Evolutionary conservation across 805 yeast genomes (phyloP), one percentile per base, ranked within the genome.

Genomic region (Metschnikowia rubicola): DNA sequence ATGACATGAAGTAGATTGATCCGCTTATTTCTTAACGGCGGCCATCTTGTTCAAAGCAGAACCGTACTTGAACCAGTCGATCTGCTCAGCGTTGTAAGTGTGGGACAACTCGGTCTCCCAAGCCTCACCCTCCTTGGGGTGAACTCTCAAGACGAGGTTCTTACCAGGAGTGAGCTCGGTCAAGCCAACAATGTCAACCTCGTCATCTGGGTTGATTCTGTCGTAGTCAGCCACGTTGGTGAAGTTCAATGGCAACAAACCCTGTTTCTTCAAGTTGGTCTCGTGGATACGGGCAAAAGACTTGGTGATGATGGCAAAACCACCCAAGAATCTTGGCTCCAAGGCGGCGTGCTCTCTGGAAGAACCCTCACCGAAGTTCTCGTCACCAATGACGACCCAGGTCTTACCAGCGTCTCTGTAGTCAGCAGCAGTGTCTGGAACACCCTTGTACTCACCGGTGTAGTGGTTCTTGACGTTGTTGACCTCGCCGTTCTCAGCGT

Each of bases 301-400:
- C 77, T 89, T 92, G 72, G 97, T 89, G 67, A 92, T 88, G 75
- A 92, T 92, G 62, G 97, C 97, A 68, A 88, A 89, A 65, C 95
- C 98, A 81, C 97, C 97, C 69, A 92, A 81, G 91, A 76, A 94
- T 80, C 99, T 88, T 79, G 99, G 99, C 82, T 91, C 97, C 71
- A 92, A 83, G 62, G 99, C 99, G 68, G 98, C 99, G 73, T 92
- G 99, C 79, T 92, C 99, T 82, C 99, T 89, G 63, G 98, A 92
- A 55, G 97, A 91, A 79, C 99, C 99, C 80, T 92, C 99, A 81
- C 99, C 99, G 66, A 91, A 88, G 80, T 92, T 92, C 77, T 92
- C 97, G 67, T 89, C 98, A 75, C 97, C 99, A 67, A 92, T 81
- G 58, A 92, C 98, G 75, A 91, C 97, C 98, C 98, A 92, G 66